These are phyloP conservation scores for Trichoderma brevicompactum DNA, from an alignment of 2,329 filamentous ascomycete species.

Conservation along the genomic window DNA sequence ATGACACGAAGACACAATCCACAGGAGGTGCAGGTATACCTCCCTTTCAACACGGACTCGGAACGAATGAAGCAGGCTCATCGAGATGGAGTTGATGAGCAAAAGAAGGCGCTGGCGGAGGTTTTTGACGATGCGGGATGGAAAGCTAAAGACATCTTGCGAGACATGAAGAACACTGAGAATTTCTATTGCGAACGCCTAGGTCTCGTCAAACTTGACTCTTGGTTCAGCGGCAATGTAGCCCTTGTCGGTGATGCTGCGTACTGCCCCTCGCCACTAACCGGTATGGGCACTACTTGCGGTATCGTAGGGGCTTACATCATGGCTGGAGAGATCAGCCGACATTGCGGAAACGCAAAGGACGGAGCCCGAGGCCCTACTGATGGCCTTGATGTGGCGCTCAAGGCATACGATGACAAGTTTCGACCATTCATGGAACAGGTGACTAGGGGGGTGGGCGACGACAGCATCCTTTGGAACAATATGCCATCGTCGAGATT, in stretches of 20 bases:
- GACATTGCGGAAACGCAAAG: slow-evolving; percentile 3
- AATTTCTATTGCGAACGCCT: slow-evolving; percentile 54
- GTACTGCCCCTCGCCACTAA: slow-evolving; percentile 46
- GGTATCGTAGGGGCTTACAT: slow-evolving; percentile 55
- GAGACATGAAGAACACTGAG: slow-evolving; percentile 40
- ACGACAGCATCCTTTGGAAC: slow-evolving; percentile 9
- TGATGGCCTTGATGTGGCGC: slow-evolving; percentile 38
- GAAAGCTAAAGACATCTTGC: slow-evolving; percentile 44
- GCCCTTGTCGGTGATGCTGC: slow-evolving; percentile 56
- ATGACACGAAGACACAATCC: slow-evolving; percentile 36
- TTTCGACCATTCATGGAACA: slow-evolving; percentile 46
- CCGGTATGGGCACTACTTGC: slow-evolving; percentile 53
- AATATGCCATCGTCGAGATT: neutral
- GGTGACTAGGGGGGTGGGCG: neutral
- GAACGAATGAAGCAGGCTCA: slow-evolving; percentile 33
- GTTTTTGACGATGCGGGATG: slow-evolving; percentile 51
- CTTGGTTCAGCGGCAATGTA: slow-evolving; percentile 47
- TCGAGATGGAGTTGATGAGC: slow-evolving; percentile 32
- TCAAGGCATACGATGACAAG: slow-evolving; percentile 46
- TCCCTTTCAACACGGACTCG: slow-evolving; percentile 35
- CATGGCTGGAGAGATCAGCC: slow-evolving; percentile 51
- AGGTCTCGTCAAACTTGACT: slow-evolving; percentile 48
- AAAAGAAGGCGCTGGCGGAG: slow-evolving; percentile 45
- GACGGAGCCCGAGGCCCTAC: slow-evolving; percentile 20
- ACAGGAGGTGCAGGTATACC: slow-evolving; percentile 35